Base-by-base conservation (phyloP, 306 rosid genomes). In the Ormosia semicastrata region DNA sequence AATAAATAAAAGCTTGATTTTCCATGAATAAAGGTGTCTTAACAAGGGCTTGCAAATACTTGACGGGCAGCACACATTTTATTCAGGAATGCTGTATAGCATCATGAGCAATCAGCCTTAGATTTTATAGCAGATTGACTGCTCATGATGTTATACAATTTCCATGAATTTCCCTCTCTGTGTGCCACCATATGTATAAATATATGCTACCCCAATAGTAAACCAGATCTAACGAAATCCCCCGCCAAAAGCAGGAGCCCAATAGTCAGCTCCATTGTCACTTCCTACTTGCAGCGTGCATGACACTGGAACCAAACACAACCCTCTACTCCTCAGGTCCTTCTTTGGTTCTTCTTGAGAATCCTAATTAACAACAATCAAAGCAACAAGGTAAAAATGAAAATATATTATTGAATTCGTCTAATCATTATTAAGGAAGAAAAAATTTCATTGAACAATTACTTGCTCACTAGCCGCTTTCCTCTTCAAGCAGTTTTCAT, bases 71-170 rank as follows among this genome's bases (percentile, higher is more conserved):
- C 46, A 76, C 84, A 70, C 7, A 40, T 17, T 63, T 17, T 50
- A 73, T 81, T 78, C 66, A 84, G 73, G 76, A 78, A 63, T 81
- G 77, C 67, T 84, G 93, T 87, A 92, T 92, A 90, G 90, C 97
- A 92, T 92, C 97, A 92, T 89, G 97, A 90, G 97, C 97, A 92
- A 92, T 92, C 97, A 92, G 90, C 94, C 97, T 92, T 89, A 41
- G 60, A 71, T 37, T 10, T 75, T 88, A 73, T 72, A 87, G 91
- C 91, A 92, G 97, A 92, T 87, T 90, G 97, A 92, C 89, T 92
- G 93, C 94, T 92, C 93, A 86, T 92, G 97, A 92, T 90, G 90
- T 87, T 92, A 90, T 90, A 92, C 76, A 92, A 62, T 89, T 83
- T 81, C 85, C 86, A 58, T 84, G 77, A 86, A 80, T 71, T 78